phyloP scores from a whole-genome alignment of 306 rosid species.

The Ormosia emarginata region DNA sequence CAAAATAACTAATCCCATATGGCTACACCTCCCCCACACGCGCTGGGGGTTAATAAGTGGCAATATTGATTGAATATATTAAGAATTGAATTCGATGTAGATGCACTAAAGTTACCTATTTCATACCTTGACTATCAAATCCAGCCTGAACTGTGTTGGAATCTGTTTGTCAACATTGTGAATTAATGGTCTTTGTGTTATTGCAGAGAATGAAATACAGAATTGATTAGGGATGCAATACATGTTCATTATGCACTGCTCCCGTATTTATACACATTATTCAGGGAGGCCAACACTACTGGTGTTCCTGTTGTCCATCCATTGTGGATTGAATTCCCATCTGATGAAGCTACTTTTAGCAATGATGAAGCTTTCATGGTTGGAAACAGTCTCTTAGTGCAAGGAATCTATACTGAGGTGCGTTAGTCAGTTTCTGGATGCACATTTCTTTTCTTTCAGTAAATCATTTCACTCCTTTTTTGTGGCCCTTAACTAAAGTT shows the following conservation, averaged over 20 bases:
- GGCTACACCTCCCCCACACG: background rate
- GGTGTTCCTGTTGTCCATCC: constrained; percentile 91
- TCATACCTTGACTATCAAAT: background rate
- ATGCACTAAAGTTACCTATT: background rate
- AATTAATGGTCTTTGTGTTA: constrained; percentile 23
- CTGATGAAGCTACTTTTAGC: constrained; percentile 83
- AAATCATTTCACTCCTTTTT: background rate
- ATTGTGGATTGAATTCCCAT: constrained; percentile 97
- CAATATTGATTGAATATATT: background rate
- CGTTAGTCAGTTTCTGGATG: constrained; percentile 12
- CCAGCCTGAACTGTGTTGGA: background rate
- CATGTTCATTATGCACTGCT: constrained; percentile 80
- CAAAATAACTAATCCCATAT: background rate
- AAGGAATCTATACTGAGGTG: constrained; percentile 92
- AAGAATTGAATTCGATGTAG: background rate
- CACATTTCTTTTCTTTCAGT: constrained; percentile 3
- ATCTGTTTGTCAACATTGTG: too few relatives aligned
- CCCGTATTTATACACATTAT: constrained; percentile 88
- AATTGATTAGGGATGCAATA: constrained; percentile 78
- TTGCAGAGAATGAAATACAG: constrained; percentile 76
- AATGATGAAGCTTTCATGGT: constrained; percentile 98
- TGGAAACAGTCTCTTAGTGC: constrained; percentile 87
- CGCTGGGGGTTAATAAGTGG: background rate
- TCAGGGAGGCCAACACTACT: constrained; percentile 81
- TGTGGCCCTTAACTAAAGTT: constrained; percentile 7